Evolutionary conservation across 2,329 filamentous ascomycete species (phyloP).

Genomic region (Samsoniella hepiali): DNA sequence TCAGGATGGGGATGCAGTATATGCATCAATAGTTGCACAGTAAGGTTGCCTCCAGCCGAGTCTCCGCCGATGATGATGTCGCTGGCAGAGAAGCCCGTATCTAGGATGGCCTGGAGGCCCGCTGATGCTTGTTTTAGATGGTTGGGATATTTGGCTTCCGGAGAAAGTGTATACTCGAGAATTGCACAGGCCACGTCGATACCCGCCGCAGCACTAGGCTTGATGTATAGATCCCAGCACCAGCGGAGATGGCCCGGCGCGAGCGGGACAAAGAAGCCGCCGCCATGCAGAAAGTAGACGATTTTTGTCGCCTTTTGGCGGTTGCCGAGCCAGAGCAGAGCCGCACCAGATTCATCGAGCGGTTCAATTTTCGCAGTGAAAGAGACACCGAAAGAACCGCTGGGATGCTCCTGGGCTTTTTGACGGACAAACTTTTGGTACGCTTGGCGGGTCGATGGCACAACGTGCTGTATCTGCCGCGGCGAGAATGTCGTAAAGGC

Average conservation of each 20-base stretch:
- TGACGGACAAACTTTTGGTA: neutral
- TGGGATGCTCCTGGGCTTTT: neutral
- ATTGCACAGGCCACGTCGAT: constrained; percentile 20
- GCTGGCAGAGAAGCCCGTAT: neutral
- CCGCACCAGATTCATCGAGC: constrained; percentile 12
- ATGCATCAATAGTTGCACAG: constrained; percentile 28
- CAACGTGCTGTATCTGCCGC: neutral
- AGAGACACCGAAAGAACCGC: neutral
- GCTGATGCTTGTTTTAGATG: constrained; percentile 18
- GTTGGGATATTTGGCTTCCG: constrained; percentile 19
- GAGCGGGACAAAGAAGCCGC: constrained; percentile 27
- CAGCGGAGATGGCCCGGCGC: constrained; percentile 26
- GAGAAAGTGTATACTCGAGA: constrained; percentile 21
- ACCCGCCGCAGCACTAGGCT: constrained; percentile 11
- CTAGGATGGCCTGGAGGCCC: neutral
- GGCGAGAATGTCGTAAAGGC: neutral
- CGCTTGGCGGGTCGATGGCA: neutral
- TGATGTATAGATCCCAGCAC: constrained; percentile 28
- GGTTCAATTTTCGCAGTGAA: neutral
- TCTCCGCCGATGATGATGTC: constrained; percentile 24
- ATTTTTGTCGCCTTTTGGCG: constrained; percentile 27
- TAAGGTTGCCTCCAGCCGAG: constrained; percentile 33
- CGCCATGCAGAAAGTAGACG: constrained; percentile 32
- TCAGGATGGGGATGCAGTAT: constrained; percentile 28
- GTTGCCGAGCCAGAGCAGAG: constrained; percentile 31